A percentile compares a stretch with the other conserved stretches of the same genome.
These are phyloP conservation scores for Neolentinus lepideus DNA, from an alignment of 1,284 basidiomycete genomes.

Conservation along the genomic window DNA sequence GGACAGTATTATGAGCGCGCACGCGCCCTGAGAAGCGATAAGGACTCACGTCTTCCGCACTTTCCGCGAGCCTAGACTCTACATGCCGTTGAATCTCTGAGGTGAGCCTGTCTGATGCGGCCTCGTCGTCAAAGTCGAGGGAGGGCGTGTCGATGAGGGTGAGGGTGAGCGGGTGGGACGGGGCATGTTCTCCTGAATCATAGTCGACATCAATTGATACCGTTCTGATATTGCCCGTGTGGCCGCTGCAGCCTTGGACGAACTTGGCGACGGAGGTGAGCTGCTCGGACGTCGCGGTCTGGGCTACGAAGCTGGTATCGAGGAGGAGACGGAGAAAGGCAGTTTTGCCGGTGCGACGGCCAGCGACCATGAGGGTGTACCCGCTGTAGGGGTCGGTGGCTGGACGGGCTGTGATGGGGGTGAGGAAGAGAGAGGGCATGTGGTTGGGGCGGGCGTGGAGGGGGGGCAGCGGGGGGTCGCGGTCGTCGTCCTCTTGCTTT, in stretches of 20 bases:
- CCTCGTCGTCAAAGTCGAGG: conserved; percentile 58
- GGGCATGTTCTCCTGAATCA: conserved; percentile 37
- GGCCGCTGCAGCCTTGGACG: conserved; percentile 60
- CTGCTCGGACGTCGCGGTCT: conserved; percentile 55
- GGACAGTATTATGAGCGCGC: conserved; percentile 6
- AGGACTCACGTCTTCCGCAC: conserved; percentile 59
- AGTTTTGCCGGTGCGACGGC: conserved; percentile 70
- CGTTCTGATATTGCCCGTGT: conserved; percentile 60
- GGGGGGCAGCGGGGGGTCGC: neutral
- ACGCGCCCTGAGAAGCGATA: conserved; percentile 13
- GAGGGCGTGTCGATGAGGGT: conserved; percentile 76
- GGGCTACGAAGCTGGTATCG: conserved; percentile 62
- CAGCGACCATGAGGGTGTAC: conserved; percentile 73
- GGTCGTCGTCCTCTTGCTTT: conserved; percentile 12
- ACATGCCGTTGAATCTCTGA: conserved; percentile 59
- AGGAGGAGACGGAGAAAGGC: conserved; percentile 72
- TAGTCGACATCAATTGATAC: conserved; percentile 61
- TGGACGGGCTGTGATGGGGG: conserved; percentile 13
- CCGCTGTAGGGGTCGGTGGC: conserved; percentile 13
- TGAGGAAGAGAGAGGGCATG: neutral
- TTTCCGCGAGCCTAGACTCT: conserved; percentile 59
- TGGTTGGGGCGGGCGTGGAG: conserved; percentile 8
- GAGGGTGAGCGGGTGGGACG: conserved; percentile 45
- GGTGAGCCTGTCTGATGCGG: conserved; percentile 47
- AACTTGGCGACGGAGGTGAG: conserved; percentile 69